phyloP scores from a whole-genome alignment of 2,329 filamentous ascomycete genomes.

The Aspergillus aculeatinus region DNA sequence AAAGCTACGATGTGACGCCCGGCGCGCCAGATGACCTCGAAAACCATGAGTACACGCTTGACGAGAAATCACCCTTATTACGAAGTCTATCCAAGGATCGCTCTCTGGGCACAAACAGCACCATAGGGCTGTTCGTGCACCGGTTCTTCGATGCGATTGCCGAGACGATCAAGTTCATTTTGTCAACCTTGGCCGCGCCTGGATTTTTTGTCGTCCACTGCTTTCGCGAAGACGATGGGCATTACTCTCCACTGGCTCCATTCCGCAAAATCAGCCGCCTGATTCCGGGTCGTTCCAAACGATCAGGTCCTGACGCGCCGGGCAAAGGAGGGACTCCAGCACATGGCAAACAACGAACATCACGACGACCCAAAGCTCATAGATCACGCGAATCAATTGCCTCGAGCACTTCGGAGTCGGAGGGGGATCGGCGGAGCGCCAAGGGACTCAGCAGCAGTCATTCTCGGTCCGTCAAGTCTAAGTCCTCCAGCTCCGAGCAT shows the following conservation, averaged over 20 bases:
- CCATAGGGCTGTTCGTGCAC: constrained; percentile 59
- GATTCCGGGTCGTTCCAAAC: constrained; percentile 21
- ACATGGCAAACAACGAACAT: constrained; percentile 30
- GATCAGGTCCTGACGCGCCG: constrained; percentile 20
- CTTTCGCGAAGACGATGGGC: constrained; percentile 77
- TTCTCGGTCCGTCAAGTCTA: constrained; percentile 27
- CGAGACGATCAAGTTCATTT: constrained; percentile 72
- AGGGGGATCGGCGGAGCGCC: constrained; percentile 42
- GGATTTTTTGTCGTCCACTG: constrained; percentile 78
- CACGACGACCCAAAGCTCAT: constrained; percentile 33
- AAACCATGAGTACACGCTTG: constrained; percentile 35
- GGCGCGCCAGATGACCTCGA: constrained; percentile 27
- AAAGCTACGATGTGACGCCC: constrained; percentile 26
- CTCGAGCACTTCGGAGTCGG: constrained; percentile 57
- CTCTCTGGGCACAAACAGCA: constrained; percentile 36
- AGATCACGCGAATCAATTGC: constrained; percentile 46
- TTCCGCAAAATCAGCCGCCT: constrained; percentile 59
- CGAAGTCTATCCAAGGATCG: constrained; percentile 40
- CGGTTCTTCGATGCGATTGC: constrained; percentile 71
- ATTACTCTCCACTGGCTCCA: constrained; percentile 75
- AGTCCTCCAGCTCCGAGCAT: constrained; percentile 25
- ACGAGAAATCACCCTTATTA: constrained; percentile 72
- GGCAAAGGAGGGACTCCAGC: constrained; percentile 25
- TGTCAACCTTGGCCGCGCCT: constrained; percentile 76
- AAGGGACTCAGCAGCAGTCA: constrained; percentile 26